phyloP scores from a whole-genome alignment of 2,329 filamentous ascomycete species.

The Apiospora hydei region DNA sequence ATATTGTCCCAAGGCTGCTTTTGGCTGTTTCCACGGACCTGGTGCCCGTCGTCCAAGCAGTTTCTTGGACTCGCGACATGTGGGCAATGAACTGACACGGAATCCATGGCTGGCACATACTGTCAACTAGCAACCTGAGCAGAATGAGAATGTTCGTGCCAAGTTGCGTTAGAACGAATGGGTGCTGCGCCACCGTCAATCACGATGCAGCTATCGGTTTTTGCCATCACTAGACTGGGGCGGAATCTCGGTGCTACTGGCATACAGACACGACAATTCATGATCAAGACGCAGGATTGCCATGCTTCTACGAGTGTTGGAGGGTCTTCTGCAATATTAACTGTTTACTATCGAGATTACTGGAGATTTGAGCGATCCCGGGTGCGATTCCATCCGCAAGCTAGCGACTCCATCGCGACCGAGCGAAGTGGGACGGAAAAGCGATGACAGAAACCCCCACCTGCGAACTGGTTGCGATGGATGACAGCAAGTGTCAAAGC shows the following conservation, averaged over 20 bases:
- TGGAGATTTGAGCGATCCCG: slow-evolving; percentile 1
- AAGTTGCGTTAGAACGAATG: not conserved
- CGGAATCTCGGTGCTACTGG: not conserved
- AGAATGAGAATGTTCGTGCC: not conserved
- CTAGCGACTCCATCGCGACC: not conserved
- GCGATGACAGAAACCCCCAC: not conserved
- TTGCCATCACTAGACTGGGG: slow-evolving; percentile 1
- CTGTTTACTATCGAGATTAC: not conserved
- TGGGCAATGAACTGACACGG: not conserved
- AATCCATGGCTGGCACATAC: not conserved
- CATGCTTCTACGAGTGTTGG: not conserved
- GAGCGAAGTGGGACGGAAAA: not conserved
- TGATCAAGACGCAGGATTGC: not conserved
- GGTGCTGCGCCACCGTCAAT: slow-evolving; percentile 9
- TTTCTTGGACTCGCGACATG: not conserved
- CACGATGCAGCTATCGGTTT: slow-evolving; percentile 18
- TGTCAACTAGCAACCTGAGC: not conserved
- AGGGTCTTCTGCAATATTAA: not conserved
- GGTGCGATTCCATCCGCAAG: not conserved
- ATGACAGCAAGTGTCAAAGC: slow-evolving; percentile 1
- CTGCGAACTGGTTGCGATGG: not conserved
- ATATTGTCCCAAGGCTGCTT: too few species aligned
- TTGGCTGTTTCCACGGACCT: too few species aligned
- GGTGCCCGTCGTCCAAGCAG: not conserved
- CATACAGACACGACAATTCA: not conserved